A percentile compares a stretch with the other conserved stretches of the same genome.
Evolutionary conservation across 768 basidiomycete genomes (phyloP).

Genomic region (Favolaschia claudopus): DNA sequence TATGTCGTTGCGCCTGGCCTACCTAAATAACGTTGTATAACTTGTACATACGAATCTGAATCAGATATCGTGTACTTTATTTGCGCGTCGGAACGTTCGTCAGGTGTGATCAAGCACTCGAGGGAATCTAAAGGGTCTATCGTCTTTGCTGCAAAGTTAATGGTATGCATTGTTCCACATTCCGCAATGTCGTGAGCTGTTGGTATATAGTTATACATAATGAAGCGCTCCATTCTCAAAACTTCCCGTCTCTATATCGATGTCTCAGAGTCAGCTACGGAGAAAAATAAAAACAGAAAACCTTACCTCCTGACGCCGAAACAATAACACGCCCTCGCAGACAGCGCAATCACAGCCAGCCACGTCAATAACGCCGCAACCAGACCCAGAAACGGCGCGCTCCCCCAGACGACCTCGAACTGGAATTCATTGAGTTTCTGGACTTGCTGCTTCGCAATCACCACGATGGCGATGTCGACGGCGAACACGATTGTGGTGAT

Average conservation of each 20-base stretch:
- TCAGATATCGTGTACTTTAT: no score
- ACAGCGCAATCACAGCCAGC: conserved; percentile 66
- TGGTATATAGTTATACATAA: no score
- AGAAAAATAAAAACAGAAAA: conserved; percentile 2
- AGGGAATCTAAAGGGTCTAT: no score
- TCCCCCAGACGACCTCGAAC: conserved; percentile 65
- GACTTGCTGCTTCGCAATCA: conserved; percentile 57
- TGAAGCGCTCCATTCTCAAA: no score
- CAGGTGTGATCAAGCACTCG: no score
- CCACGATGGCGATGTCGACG: conserved; percentile 67
- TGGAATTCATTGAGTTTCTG: conserved; percentile 40
- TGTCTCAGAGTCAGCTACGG: background rate
- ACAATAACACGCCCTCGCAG: conserved; percentile 71
- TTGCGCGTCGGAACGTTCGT: no score
- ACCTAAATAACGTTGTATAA: no score
- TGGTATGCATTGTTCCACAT: no score
- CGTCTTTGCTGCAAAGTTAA: no score
- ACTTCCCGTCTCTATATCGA: conserved; percentile 18
- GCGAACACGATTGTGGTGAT: conserved; percentile 63
- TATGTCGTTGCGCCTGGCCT: no score
- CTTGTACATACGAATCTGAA: no score
- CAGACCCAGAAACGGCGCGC: conserved; percentile 78
- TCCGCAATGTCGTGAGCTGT: no score
- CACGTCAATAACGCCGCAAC: conserved; percentile 62
- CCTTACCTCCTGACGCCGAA: conserved; percentile 65